phyloP scores from a whole-genome alignment of 345 rosid species.

The Citrus mangshanensis region DNA sequence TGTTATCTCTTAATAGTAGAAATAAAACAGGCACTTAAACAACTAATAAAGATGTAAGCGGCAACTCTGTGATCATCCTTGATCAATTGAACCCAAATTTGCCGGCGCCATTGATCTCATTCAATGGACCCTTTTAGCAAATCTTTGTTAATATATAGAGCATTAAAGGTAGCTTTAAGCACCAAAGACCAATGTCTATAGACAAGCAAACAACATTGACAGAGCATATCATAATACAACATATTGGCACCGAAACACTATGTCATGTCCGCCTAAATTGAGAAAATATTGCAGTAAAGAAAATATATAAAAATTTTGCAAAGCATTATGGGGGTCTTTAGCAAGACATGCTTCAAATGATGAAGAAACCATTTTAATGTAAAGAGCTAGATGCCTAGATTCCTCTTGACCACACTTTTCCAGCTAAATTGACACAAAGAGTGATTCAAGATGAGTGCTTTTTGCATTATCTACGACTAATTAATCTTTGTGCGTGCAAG shows the following conservation, averaged over 20 bases:
- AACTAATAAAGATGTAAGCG: too few relatives aligned
- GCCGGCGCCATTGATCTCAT: background rate
- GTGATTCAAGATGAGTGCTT: background rate
- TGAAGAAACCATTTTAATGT: slow-evolving; percentile 2
- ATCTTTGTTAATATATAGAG: background rate
- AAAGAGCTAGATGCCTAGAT: background rate
- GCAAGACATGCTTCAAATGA: slow-evolving; percentile 24
- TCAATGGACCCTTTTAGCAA: background rate
- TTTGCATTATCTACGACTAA: background rate
- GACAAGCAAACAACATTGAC: background rate
- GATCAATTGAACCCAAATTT: background rate
- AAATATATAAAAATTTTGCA: background rate
- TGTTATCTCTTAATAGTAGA: too few relatives aligned
- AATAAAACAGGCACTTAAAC: too few relatives aligned
- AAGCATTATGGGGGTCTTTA: slow-evolving; percentile 19
- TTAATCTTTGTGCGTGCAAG: background rate
- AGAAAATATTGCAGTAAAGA: background rate
- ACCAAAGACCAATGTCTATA: background rate
- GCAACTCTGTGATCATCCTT: background rate
- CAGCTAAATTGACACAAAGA: slow-evolving; percentile 21
- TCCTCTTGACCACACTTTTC: slow-evolving; percentile 18
- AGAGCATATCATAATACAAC: background rate
- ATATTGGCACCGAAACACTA: background rate
- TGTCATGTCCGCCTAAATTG: slow-evolving; percentile 5
- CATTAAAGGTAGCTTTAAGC: background rate